Percentiles rank a stretch among this genome's conserved stretches.
Conservation (phyloP, 1,139 yeast species). For the Zygoascus meyerae region DNA sequence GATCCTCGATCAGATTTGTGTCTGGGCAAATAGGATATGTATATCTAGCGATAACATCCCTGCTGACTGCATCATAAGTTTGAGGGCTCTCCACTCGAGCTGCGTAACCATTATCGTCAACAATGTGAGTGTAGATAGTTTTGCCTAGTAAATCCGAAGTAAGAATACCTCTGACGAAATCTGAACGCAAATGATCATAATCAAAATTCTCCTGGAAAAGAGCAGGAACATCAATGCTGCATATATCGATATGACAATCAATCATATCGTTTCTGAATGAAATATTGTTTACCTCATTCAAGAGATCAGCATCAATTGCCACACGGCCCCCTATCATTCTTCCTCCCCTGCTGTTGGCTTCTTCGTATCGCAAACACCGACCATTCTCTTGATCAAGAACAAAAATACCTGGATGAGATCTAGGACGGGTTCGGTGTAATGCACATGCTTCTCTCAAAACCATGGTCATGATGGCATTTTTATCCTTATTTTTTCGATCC, state of each 20-base stretch:
- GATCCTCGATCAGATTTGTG: conserved; percentile 62
- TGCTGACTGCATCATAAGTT: conserved; percentile 87
- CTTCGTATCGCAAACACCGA: conserved; percentile 79
- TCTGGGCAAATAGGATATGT: conserved; percentile 91
- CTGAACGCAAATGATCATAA: conserved; percentile 77
- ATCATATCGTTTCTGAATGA: conserved; percentile 83
- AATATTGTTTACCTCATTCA: conserved; percentile 73
- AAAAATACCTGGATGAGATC: conserved; percentile 75
- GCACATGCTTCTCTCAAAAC: conserved; percentile 82
- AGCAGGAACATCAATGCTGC: conserved; percentile 92
- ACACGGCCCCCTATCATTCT: conserved; percentile 35
- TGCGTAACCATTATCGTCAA: conserved; percentile 65
- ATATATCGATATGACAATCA: conserved; percentile 93
- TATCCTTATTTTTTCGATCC: conserved; percentile 62
- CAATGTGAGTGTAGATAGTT: conserved; percentile 80
- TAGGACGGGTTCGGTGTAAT: conserved; percentile 67
- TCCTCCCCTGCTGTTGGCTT: conserved; percentile 24
- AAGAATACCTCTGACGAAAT: conserved; percentile 85
- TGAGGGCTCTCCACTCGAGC: conserved; percentile 93
- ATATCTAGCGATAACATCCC: conserved; percentile 86
- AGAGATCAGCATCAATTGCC: conserved; percentile 74
- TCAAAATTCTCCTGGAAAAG: conserved; percentile 95
- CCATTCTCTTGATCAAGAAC: conserved; percentile 66
- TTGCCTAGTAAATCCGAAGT: conserved; percentile 87
- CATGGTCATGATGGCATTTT: conserved; percentile 91